phyloP scores from a whole-genome alignment of 306 rosid genomes.

The Pyrus betulifolia region DNA sequence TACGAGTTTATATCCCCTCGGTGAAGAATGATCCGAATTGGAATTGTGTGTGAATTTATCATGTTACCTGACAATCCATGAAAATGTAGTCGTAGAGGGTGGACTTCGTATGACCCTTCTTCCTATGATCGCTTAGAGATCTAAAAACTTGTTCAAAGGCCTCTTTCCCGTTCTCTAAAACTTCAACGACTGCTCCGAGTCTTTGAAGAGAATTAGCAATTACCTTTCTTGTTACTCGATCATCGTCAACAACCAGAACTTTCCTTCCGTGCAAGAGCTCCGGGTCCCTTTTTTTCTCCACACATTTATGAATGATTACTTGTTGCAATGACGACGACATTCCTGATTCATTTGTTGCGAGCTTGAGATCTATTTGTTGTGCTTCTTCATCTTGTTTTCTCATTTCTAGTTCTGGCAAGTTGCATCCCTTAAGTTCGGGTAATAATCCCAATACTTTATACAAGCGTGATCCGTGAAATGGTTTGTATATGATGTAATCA shows the following conservation, averaged over 20 bases:
- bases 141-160: slow-evolving; percentile 31
- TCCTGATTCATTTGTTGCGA: neutral
- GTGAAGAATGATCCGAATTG: too few relatives aligned
- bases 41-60: neutral
- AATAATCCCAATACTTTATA: slow-evolving; percentile 29
- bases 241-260: slow-evolving; percentile 52
- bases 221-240: slow-evolving; percentile 9
- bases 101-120: slow-evolving; percentile 7
- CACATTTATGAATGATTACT: neutral
- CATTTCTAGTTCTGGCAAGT: neutral
- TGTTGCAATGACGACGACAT: neutral
- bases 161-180: slow-evolving; percentile 43
- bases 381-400: neutral
- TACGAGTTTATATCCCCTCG: too few relatives aligned
- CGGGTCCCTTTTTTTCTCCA: neutral
- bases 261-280: slow-evolving; percentile 40
- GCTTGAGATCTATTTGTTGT: neutral
- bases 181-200: slow-evolving; percentile 43
- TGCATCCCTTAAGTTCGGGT: neutral
- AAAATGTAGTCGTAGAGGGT: slow-evolving; percentile 56
- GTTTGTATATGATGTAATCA: slow-evolving; percentile 41
- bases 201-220: slow-evolving; percentile 8
- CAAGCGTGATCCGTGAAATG: slow-evolving; percentile 57
- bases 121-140: slow-evolving; percentile 10
- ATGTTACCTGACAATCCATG: slow-evolving; percentile 61